Conservation (phyloP, 2,329 filamentous ascomycete genomes). For the Phaeosphaeriaceae sp. region DNA sequence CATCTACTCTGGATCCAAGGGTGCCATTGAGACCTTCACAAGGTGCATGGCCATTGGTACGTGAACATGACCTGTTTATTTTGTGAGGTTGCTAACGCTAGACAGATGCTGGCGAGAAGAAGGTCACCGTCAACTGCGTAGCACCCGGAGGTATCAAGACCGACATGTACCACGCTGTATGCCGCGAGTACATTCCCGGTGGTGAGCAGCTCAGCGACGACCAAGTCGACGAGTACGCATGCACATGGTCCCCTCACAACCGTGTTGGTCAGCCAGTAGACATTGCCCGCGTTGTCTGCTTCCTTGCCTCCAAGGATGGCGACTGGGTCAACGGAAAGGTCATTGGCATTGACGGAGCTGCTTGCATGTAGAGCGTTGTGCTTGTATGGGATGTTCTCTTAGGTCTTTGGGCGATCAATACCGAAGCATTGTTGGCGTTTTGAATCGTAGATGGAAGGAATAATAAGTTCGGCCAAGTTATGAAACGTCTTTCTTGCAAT, state of each 20-base stretch:
- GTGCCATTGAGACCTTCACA: conserved; percentile 62
- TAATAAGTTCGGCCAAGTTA: not conserved
- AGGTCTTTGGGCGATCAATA: conserved; percentile 12
- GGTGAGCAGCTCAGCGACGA: conserved; percentile 64
- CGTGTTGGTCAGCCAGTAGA: conserved; percentile 73
- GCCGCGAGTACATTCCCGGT: conserved; percentile 67
- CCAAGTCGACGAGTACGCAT: conserved; percentile 68
- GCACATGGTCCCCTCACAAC: conserved; percentile 69
- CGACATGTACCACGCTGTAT: conserved; percentile 68
- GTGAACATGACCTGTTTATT: conserved; percentile 6
- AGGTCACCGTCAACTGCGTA: conserved; percentile 67
- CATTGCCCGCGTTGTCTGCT: conserved; percentile 70
- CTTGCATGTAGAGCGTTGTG: conserved; percentile 47
- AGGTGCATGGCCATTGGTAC: conserved; percentile 61
- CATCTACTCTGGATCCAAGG: conserved; percentile 62
- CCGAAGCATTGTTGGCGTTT: conserved; percentile 25
- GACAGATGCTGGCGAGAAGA: conserved; percentile 60
- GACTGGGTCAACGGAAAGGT: conserved; percentile 64
- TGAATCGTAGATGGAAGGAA: conserved; percentile 15
- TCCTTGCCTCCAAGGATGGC: conserved; percentile 65
- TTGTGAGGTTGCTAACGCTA: conserved; percentile 17
- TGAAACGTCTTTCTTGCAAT: not conserved
- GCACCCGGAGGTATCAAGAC: conserved; percentile 64
- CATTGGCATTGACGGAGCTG: conserved; percentile 56
- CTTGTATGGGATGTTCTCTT: conserved; percentile 11